Conservation (phyloP, 2,329 filamentous ascomycete species). For the Neonectria sp. region DNA sequence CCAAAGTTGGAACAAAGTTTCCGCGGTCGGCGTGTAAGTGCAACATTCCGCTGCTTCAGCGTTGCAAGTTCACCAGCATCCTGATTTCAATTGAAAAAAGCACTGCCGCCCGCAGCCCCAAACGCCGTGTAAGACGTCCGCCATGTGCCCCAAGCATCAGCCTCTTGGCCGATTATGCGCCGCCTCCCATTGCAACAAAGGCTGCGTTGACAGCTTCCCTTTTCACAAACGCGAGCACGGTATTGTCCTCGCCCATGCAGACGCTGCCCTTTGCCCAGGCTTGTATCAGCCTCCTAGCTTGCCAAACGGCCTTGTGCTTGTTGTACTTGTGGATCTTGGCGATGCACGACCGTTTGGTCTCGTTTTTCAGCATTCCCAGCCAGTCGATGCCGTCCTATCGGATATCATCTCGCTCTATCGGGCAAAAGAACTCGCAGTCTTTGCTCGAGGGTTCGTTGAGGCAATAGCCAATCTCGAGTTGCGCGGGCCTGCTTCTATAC, state of each 20-base stretch:
- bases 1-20: not conserved
- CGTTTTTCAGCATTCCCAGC: slow-evolving; percentile 35
- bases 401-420: slow-evolving; percentile 47
- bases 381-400: slow-evolving; percentile 44
- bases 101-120: not conserved
- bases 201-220: slow-evolving; percentile 37
- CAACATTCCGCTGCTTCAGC: not conserved
- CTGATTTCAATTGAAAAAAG: not conserved
- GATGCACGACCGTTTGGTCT: slow-evolving; percentile 43
- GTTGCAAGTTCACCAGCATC: not conserved
- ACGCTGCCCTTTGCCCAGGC: slow-evolving; percentile 48
- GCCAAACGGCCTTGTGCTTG: slow-evolving; percentile 52
- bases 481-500: slow-evolving; percentile 47
- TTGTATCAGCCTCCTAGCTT: slow-evolving; percentile 41
- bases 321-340: slow-evolving; percentile 50
- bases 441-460: slow-evolving; percentile 40
- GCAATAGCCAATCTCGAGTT: slow-evolving; percentile 48
- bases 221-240: slow-evolving; percentile 44
- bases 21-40: not conserved
- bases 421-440: slow-evolving; percentile 42
- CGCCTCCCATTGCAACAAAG: slow-evolving; percentile 42
- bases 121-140: not conserved
- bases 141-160: not conserved
- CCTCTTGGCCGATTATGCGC: not conserved
- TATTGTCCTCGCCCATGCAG: slow-evolving; percentile 39